Percentiles rank a stretch among this genome's conserved stretches.
phyloP scores from a whole-genome alignment of 305 asterid genomes.

The Fraxinus paxiana region DNA sequence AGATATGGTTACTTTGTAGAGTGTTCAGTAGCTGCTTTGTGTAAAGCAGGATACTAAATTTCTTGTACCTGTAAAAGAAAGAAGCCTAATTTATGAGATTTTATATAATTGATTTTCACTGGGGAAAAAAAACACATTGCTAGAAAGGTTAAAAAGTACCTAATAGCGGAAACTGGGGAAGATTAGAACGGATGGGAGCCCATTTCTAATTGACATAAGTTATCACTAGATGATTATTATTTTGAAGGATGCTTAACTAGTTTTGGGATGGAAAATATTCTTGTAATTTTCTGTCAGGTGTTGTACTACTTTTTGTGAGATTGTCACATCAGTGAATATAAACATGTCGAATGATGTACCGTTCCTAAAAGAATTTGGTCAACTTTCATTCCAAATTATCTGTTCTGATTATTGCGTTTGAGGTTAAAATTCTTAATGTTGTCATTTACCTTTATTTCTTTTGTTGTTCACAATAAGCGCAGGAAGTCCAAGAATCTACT shows the following conservation, averaged over 20 bases:
- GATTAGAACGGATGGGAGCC: not conserved
- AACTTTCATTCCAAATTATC: not conserved
- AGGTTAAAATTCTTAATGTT: not conserved
- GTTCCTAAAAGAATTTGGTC: not conserved
- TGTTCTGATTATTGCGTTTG: not conserved
- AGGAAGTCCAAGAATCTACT: not conserved
- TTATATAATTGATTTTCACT: not conserved
- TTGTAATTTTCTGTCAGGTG: not conserved
- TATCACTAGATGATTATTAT: not conserved
- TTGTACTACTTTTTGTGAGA: not conserved
- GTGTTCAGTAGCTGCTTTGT: not conserved
- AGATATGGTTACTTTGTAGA: not conserved
- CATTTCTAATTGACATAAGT: not conserved
- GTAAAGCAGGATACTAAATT: not conserved
- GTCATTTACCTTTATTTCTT: slow-evolving; percentile 8
- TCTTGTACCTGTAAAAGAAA: not conserved
- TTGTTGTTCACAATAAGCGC: not conserved
- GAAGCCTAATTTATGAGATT: not conserved
- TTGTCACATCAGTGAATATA: not conserved
- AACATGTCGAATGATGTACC: not conserved
- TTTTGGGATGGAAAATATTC: not conserved
- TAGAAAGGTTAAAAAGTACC: not conserved
- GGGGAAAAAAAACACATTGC: not conserved
- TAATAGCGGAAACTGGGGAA: slow-evolving; percentile 7
- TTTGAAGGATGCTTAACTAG: not conserved